Conservation (phyloP, 805 yeast species). For the Metschnikowia vanudenii region DNA sequence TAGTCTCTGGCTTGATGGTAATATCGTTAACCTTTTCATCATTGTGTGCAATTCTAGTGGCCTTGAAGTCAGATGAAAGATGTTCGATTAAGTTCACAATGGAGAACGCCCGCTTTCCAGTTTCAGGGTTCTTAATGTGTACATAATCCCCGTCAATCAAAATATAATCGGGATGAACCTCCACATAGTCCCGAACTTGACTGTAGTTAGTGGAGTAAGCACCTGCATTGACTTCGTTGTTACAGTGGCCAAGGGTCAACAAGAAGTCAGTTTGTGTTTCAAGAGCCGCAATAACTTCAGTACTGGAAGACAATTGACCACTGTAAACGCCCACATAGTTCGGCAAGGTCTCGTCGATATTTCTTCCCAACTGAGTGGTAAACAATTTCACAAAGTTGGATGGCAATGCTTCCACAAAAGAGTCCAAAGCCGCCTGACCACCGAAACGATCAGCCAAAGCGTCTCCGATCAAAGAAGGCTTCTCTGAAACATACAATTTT, state of each 20-base stretch:
- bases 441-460: constrained; percentile 63
- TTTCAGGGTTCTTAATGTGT: constrained; percentile 20
- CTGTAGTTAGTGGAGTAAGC: constrained; percentile 22
- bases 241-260: constrained; percentile 64
- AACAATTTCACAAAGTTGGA: constrained; percentile 42
- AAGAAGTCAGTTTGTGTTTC: constrained; percentile 62
- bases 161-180: constrained; percentile 43
- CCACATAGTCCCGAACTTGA: constrained; percentile 29
- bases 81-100: constrained; percentile 33
- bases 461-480: constrained; percentile 73
- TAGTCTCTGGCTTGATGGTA: constrained; percentile 16
- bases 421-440: constrained; percentile 42
- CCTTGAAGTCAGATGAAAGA: constrained; percentile 25
- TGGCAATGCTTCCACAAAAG: constrained; percentile 47
- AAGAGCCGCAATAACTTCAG: constrained; percentile 20
- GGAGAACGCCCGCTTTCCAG: constrained; percentile 28
- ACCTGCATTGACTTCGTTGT: constrained; percentile 33
- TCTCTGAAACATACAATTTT: constrained; percentile 49
- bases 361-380: constrained; percentile 66
- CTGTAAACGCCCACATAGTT: constrained; percentile 70
- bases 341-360: constrained; percentile 67
- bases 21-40: constrained; percentile 18
- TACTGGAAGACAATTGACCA: constrained; percentile 50
- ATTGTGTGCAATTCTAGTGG: constrained; percentile 9
- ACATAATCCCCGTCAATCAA: constrained; percentile 31